Percentiles rank a stretch among this genome's conserved stretches.
These are phyloP conservation scores for Guadua angustifolia DNA, from an alignment of 176 grass and related monocot genomes.

Conservation along the genomic window DNA sequence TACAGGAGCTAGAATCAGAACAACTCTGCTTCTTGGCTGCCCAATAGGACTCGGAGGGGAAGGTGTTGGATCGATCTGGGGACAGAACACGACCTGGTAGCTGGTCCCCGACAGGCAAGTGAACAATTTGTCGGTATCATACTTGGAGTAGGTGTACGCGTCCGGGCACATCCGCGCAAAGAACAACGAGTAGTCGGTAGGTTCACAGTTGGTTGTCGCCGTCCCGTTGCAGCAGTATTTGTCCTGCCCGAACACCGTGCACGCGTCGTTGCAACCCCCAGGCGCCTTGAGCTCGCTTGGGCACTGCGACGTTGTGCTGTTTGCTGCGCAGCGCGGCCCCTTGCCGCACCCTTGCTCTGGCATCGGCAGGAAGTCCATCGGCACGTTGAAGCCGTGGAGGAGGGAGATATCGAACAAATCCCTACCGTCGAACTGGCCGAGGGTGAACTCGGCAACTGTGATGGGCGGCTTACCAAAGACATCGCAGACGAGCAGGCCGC, in stretches of 20 bases:
- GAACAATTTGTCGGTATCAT: slow-evolving; percentile 40
- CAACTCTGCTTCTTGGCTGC: background rate
- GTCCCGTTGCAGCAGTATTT: slow-evolving; percentile 29
- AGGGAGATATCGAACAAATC: slow-evolving; percentile 44
- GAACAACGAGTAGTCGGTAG: slow-evolving; percentile 52
- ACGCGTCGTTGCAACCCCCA: background rate
- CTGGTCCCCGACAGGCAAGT: slow-evolving; percentile 49
- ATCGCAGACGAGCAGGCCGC: background rate
- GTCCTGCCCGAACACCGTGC: too few relatives aligned
- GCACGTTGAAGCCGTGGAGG: slow-evolving; percentile 55
- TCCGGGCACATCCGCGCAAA: slow-evolving; percentile 59
- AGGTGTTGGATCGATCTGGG: too few relatives aligned
- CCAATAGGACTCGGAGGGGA: too few relatives aligned
- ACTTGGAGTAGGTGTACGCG: slow-evolving; percentile 53
- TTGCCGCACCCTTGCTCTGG: slow-evolving; percentile 18
- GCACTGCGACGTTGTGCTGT: background rate
- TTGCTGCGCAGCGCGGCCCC: background rate
- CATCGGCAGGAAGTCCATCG: slow-evolving; percentile 50
- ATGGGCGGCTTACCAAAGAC: fast-evolving
- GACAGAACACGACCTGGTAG: slow-evolving; percentile 67
- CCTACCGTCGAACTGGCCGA: background rate
- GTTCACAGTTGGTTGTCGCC: too few relatives aligned
- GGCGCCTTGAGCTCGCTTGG: too few relatives aligned
- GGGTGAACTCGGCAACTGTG: background rate
- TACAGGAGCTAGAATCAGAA: background rate